Percentiles rank a stretch among this genome's conserved stretches.
Evolutionary conservation across 164 flowering plant species (phyloP).

Genomic region (Stephania yunnanensis): DNA sequence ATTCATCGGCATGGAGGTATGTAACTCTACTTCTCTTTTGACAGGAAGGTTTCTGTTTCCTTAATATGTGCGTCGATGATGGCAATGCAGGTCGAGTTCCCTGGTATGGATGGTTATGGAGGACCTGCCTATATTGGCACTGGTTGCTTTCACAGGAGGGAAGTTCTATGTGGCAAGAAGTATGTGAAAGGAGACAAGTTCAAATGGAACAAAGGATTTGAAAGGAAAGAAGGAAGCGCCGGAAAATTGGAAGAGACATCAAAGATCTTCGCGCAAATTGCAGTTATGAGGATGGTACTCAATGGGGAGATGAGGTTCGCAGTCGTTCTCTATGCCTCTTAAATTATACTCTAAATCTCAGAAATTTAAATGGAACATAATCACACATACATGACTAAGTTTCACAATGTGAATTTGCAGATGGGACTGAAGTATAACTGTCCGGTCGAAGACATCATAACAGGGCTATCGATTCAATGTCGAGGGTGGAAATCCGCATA

Average conservation of each 20-base stretch:
- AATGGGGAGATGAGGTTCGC: slow-evolving; percentile 41
- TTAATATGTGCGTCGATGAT: not conserved
- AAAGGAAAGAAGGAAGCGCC: slow-evolving; percentile 12
- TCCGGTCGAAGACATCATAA: slow-evolving; percentile 58
- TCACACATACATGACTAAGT: not conserved
- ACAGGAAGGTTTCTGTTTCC: not conserved
- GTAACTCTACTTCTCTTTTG: not conserved
- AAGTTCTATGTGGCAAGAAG: slow-evolving; percentile 24
- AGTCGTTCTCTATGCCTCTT: slow-evolving; percentile 11
- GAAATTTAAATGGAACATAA: too few relatives aligned
- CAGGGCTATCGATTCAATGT: slow-evolving; percentile 58
- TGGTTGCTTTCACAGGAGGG: slow-evolving; percentile 42
- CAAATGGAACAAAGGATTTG: slow-evolving; percentile 10
- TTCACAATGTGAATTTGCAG: slow-evolving; percentile 24
- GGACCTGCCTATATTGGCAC: slow-evolving; percentile 33
- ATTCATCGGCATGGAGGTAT: slow-evolving; percentile 10
- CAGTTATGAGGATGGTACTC: slow-evolving; percentile 26
- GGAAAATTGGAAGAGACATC: slow-evolving; percentile 21
- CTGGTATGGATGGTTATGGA: slow-evolving; percentile 27
- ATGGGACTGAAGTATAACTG: slow-evolving; percentile 62
- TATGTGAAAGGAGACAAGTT: slow-evolving; percentile 12
- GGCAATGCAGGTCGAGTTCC: slow-evolving; percentile 18
- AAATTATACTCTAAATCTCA: not conserved
- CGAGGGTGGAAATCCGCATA: slow-evolving; percentile 63
- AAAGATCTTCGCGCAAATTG: slow-evolving; percentile 30